Conservation (phyloP, 208 protist genomes). For the Entamoeba moshkovskii region DNA sequence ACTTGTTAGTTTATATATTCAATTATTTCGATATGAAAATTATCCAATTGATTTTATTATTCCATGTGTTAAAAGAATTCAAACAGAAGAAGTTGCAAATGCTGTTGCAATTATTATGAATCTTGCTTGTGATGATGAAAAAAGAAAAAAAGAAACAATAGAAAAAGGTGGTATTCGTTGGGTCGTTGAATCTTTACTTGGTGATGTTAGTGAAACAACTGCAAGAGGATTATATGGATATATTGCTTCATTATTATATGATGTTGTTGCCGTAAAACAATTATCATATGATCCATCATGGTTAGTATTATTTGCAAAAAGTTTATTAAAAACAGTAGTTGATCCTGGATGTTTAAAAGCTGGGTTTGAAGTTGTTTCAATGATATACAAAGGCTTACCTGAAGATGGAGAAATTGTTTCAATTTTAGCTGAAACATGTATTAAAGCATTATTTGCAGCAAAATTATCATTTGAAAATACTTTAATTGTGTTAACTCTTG, state of each 20-base stretch:
- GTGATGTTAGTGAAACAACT: neutral
- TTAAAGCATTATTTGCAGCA: neutral
- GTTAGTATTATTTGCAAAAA: neutral
- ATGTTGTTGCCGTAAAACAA: neutral
- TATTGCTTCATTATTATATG: neutral
- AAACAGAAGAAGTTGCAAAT: neutral
- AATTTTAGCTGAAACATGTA: neutral
- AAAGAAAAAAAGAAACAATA: neutral
- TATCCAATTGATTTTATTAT: neutral
- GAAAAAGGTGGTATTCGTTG: neutral
- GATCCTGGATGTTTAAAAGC: neutral
- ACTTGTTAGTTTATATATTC: neutral
- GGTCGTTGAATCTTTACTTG: neutral
- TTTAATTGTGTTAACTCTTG: neutral
- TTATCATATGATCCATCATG: neutral
- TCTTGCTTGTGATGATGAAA: neutral
- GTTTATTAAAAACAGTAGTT: neutral
- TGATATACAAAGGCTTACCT: neutral
- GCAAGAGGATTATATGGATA: neutral
- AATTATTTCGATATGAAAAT: neutral
- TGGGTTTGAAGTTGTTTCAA: neutral
- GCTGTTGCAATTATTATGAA: neutral
- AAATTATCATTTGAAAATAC: neutral
- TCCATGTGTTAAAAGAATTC: neutral
- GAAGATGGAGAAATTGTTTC: neutral